These are phyloP conservation scores for Fonsecaea erecta DNA, from an alignment of 2,329 filamentous ascomycete species.

Conservation along the genomic window DNA sequence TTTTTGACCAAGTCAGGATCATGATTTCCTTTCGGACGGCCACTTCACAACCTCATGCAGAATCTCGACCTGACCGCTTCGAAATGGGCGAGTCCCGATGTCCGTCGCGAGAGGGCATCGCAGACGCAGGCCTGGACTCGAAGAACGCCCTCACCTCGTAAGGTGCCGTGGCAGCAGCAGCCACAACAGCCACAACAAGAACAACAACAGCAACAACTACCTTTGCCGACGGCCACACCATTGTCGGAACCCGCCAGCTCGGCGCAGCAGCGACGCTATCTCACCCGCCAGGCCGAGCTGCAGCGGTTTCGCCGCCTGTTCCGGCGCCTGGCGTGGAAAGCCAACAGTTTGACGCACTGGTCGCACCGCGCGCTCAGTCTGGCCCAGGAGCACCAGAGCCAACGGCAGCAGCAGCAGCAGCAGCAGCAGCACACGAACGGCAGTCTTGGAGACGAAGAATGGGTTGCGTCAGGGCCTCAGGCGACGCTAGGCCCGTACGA, in stretches of 20 bases:
- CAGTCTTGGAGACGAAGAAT: neutral
- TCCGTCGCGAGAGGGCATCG: slow-evolving; percentile 25
- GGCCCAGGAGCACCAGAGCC: slow-evolving; percentile 29
- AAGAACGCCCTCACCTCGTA: slow-evolving; percentile 23
- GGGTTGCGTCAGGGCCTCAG: slow-evolving; percentile 11
- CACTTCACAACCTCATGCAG: slow-evolving; percentile 7
- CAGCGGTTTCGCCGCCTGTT: slow-evolving; percentile 32
- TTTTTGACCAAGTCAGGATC: neutral
- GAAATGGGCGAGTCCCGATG: slow-evolving; percentile 32
- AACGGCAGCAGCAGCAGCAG: too few species aligned
- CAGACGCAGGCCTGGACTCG: slow-evolving; percentile 9
- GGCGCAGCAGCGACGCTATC: slow-evolving; percentile 27
- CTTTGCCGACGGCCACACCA: neutral
- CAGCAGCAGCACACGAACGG: too few species aligned
- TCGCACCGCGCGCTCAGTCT: slow-evolving; percentile 32
- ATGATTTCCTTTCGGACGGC: neutral
- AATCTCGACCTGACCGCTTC: slow-evolving; percentile 29
- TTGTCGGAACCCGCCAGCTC: slow-evolving; percentile 10
- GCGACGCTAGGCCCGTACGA: slow-evolving; percentile 27
- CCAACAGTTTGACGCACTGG: slow-evolving; percentile 34
- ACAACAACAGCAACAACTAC: neutral
- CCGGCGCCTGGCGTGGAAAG: slow-evolving; percentile 32
- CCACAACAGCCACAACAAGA: slow-evolving; percentile 6
- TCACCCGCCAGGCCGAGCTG: slow-evolving; percentile 23
- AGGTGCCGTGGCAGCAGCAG: too few species aligned